These are phyloP conservation scores for Thermothelomyces thermophilus DNA, from an alignment of 2,329 filamentous ascomycete species.

Conservation along the genomic window DNA sequence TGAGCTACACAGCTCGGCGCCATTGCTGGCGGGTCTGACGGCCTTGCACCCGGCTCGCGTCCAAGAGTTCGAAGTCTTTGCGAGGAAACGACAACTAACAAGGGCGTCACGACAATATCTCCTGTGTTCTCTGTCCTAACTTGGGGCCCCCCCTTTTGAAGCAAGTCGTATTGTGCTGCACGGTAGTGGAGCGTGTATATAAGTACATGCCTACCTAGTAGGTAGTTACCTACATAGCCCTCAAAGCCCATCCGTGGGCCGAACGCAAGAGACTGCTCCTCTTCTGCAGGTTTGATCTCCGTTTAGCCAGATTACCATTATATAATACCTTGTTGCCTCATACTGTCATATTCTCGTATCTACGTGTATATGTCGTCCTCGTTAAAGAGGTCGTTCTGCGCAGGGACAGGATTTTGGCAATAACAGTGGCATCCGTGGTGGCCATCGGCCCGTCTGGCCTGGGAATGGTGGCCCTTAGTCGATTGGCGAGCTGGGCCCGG, in stretches of 20 bases:
- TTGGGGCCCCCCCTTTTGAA: not conserved
- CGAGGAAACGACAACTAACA: not conserved
- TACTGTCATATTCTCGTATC: slow-evolving; percentile 17
- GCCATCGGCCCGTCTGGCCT: slow-evolving; percentile 30
- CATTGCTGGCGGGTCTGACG: slow-evolving; percentile 9
- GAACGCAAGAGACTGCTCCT: slow-evolving; percentile 10
- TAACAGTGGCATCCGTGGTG: slow-evolving; percentile 30
- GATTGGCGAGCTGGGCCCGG: slow-evolving; percentile 8
- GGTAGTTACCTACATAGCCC: too few species aligned
- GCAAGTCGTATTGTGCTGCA: too few species aligned
- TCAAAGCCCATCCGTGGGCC: slow-evolving; percentile 15
- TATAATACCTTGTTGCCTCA: slow-evolving; percentile 2
- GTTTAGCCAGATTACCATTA: slow-evolving; percentile 34
- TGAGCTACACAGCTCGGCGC: slow-evolving; percentile 6
- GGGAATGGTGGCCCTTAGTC: slow-evolving; percentile 10
- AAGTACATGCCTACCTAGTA: too few species aligned
- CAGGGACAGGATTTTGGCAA: slow-evolving; percentile 29
- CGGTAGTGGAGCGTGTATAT: too few species aligned
- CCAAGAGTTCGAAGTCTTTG: slow-evolving; percentile 5
- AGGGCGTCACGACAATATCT: slow-evolving; percentile 1
- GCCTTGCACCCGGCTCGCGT: slow-evolving; percentile 19
- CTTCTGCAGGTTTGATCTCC: slow-evolving; percentile 32
- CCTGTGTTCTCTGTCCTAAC: too few species aligned
- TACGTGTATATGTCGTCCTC: slow-evolving; percentile 2
- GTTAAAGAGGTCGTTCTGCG: slow-evolving; percentile 20